Evolutionary conservation across 257 asterid species (phyloP).

Genomic region (Nyctanthes arbortristis): DNA sequence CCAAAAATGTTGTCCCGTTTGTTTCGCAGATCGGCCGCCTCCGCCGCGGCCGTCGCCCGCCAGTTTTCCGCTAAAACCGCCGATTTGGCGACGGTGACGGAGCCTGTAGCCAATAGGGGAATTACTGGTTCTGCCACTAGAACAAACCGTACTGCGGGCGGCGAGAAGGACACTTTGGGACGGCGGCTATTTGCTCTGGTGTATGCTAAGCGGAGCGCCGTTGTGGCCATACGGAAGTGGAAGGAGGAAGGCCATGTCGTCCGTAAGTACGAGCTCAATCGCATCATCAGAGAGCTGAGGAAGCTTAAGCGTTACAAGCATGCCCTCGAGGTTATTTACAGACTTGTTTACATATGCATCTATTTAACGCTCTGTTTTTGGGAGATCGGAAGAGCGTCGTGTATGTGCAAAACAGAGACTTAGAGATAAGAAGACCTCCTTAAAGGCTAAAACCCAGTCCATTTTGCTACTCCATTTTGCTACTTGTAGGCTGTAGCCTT

Average conservation of each 20-base stretch:
- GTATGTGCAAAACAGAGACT: too few species aligned
- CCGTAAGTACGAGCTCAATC: slow-evolving; percentile 80
- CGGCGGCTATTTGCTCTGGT: slow-evolving; percentile 68
- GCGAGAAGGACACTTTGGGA: slow-evolving; percentile 63
- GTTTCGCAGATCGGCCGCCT: slow-evolving; percentile 48
- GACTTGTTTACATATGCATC: not conserved
- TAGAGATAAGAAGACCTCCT: too few species aligned
- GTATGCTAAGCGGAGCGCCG: slow-evolving; percentile 79
- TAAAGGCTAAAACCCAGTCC: not conserved
- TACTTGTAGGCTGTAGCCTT: not conserved
- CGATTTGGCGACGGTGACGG: slow-evolving; percentile 30
- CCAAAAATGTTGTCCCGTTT: slow-evolving; percentile 44
- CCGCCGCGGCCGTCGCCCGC: slow-evolving; percentile 70
- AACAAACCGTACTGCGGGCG: slow-evolving; percentile 27
- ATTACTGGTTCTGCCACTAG: slow-evolving; percentile 4
- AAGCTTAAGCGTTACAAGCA: slow-evolving; percentile 74
- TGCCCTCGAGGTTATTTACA: slow-evolving; percentile 74
- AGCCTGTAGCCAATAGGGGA: slow-evolving; percentile 20
- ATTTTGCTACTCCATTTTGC: not conserved
- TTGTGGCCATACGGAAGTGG: slow-evolving; percentile 71
- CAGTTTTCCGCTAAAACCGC: too few species aligned
- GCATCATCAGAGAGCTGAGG: slow-evolving; percentile 85
- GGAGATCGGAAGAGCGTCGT: not conserved
- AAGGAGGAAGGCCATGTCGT: slow-evolving; percentile 78
- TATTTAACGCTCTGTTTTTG: not conserved